Base-by-base conservation (phyloP, 2,329 filamentous ascomycete species). In the Colletotrichum echinochloae region DNA sequence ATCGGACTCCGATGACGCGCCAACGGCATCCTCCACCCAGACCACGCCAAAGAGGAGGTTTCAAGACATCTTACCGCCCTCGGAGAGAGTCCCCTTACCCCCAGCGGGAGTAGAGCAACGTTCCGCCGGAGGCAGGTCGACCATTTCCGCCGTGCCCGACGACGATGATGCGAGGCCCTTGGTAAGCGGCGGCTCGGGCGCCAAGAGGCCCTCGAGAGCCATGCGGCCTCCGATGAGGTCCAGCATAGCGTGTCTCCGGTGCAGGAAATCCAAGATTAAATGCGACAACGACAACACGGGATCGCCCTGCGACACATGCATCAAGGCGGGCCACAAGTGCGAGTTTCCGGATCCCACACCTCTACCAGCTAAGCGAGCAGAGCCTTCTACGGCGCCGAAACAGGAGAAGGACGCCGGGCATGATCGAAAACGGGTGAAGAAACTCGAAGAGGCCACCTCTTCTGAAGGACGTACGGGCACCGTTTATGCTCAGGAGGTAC, bases 191-290 rank as follows among this genome's bases (percentile, higher is more conserved):
- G 37, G 35, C 60, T 33, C 44, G 12, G 39, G 48, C 56, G 41
- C 39, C 39, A 83, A 82, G 75, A 84, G 82, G 72, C 79, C 81
- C 57, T 74, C 78, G 55, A 81, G 81, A 76, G 84, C 85, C n/a
- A 80, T 79, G 75, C 82, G 83, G 66, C 79, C 83, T 16, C 85
- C 85, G 41, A 92, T 94, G 88, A 88, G 93, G 74, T 94, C 92
- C 56, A 93, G 91, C 77, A 94, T 95, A 77, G 93, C 93, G 57
- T 96, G 93, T 80, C 85, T 89, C 72, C 87, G 89, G 73, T 95
- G 93, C 78, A 88, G 93, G 68, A 89, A 89, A 76, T 94, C 92
- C 78, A 97, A 96, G 82, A 93, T 95, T 78, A 95, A 95, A 81
- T 97, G 94, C 82, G 90, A 94, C 79, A 96, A 96, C 81, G 87